These are phyloP conservation scores for Aphanoascus verrucosus DNA, from an alignment of 2,329 filamentous ascomycete species.

Conservation along the genomic window DNA sequence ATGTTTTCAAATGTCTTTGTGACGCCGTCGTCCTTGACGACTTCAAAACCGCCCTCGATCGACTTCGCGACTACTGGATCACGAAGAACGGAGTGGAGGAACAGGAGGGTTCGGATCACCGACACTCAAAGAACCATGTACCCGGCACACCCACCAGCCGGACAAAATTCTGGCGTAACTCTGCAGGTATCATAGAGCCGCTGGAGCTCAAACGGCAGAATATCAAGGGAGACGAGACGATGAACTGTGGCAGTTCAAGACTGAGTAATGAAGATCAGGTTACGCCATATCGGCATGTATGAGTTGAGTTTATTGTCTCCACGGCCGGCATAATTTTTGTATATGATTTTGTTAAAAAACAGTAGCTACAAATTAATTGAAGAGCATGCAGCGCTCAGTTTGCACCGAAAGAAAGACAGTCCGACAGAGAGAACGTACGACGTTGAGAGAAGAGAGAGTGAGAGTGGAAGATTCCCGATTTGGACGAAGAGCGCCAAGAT, in stretches of 20 bases:
- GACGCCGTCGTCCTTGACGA: slow-evolving; percentile 58
- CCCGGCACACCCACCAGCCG: neutral
- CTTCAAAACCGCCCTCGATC: slow-evolving; percentile 50
- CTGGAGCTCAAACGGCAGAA: slow-evolving; percentile 9
- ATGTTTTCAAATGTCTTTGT: slow-evolving; percentile 57
- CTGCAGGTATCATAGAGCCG: slow-evolving; percentile 5
- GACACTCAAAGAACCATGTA: neutral
- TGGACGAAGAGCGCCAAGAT: too few species aligned
- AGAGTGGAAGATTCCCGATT: too few species aligned
- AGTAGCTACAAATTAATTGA: neutral
- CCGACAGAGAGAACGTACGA: neutral
- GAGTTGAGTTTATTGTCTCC: neutral
- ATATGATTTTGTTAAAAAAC: neutral
- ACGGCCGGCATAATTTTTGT: neutral
- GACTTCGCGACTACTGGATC: slow-evolving; percentile 26
- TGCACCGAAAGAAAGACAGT: neutral
- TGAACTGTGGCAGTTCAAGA: slow-evolving; percentile 5
- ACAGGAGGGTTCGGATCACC: neutral
- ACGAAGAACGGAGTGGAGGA: slow-evolving; percentile 21
- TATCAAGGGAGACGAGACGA: neutral
- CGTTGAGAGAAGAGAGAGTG: too few species aligned
- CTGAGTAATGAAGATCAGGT: slow-evolving; percentile 8
- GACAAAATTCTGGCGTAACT: slow-evolving; percentile 6
- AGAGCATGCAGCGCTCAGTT: too few species aligned
- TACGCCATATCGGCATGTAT: slow-evolving; percentile 9